phyloP scores from a whole-genome alignment of 306 rosid species.

The Cyclanthera cordifolia region DNA sequence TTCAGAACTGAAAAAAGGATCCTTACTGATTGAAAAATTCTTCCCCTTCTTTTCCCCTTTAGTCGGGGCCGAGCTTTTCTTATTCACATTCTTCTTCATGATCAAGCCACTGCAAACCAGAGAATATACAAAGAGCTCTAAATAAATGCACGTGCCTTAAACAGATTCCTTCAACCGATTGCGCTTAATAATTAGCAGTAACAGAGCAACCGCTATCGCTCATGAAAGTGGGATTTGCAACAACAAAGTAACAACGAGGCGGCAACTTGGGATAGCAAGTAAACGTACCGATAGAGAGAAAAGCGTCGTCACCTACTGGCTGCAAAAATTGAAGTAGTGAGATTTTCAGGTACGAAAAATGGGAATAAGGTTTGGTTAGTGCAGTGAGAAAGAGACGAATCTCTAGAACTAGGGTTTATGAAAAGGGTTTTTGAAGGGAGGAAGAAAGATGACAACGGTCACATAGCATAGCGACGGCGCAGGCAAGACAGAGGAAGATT shows the following conservation, averaged over 20 bases:
- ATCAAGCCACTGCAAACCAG: conserved; percentile 5
- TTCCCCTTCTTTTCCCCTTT: conserved; percentile 25
- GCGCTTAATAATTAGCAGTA: background rate
- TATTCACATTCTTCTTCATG: conserved; percentile 36
- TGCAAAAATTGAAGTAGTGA: too few relatives aligned
- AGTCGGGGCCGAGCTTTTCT: conserved; percentile 25
- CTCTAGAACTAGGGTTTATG: background rate
- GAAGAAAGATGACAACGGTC: background rate
- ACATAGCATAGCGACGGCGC: background rate
- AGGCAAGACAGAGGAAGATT: background rate
- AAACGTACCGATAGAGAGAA: background rate
- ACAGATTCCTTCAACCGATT: background rate
- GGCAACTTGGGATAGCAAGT: background rate
- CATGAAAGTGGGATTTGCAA: background rate
- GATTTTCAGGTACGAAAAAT: too few relatives aligned
- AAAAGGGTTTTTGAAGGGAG: background rate
- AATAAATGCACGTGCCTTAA: background rate
- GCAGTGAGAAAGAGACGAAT: background rate
- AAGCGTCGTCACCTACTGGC: background rate
- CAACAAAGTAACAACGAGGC: background rate
- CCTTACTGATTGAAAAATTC: conserved; percentile 20
- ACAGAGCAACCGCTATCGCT: background rate
- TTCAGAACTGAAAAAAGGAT: conserved; percentile 48
- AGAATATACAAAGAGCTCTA: background rate
- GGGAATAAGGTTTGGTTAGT: background rate